Base-by-base conservation (phyloP, 257 asterid species). In the Dorcoceras hygrometricum region DNA sequence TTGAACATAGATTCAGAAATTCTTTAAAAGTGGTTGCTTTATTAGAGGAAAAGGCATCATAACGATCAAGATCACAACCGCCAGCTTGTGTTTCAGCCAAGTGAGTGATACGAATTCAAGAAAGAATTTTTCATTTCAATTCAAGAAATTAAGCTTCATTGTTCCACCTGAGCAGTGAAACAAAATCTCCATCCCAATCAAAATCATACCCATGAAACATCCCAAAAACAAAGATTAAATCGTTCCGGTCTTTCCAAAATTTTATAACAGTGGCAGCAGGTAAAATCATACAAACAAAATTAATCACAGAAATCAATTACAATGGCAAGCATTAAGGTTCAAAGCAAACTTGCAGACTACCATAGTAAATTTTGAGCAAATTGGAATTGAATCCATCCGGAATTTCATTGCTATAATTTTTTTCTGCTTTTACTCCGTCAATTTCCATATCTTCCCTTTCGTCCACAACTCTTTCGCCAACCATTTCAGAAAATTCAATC, bases 341-440 rank as follows among this genome's bases (percentile, higher is more conserved):
- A 26, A 29, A 12, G 50, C 34, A 63, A 6, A 23, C 57, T 46
- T 12, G 8, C 32, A 12, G 25, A 63, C 57, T 80, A 86, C 97
- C 88, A 25, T 93, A 93, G 46, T 90, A 93, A 69, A 73, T 62
- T 78, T 79, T 86, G 80, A 93, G 92, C 77, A 83, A 88, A 77
- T 90, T 76, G 31, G 77, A 67, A 57, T 88, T 82, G 83, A 93
- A 87, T 59, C 70, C 89, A 48, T 88, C 90, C 10, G 80, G 83
- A 54, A 73, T 62, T 23, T 75, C 78, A 48, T 46, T 66, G 10
- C 59, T 74, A 23, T 73, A 74, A 75, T 68, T 72, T 34, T 31
- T 71, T 23, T 56, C 77, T 14, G 76, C 51, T 69, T 72, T 87
- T 23, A 53, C 69, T 60, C 83, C 83, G 57, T 89, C 95, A 31